Percentiles rank a stretch among this genome's conserved stretches.
Conservation (phyloP, 2,329 filamentous ascomycete genomes). For the Fusarium bulbicola region DNA sequence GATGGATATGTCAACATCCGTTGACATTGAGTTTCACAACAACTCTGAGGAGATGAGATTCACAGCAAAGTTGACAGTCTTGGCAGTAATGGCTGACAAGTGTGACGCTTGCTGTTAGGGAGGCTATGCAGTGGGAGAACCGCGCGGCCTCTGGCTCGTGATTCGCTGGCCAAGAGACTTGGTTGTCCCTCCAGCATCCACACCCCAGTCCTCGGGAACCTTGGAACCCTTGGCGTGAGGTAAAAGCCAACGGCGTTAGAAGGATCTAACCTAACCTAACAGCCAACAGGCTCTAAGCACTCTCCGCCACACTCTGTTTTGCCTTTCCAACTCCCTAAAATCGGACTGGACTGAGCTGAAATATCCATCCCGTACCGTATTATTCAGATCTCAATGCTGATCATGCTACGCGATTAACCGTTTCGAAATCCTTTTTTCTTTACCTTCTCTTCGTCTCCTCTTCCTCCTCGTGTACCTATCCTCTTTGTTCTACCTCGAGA, state of each 20-base stretch:
- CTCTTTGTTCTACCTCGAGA: neutral
- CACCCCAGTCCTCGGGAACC: conserved; percentile 17
- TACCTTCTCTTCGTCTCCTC: neutral
- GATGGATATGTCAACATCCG: conserved; percentile 7
- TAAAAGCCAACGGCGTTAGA: neutral
- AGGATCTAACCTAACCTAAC: neutral
- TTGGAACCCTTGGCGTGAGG: conserved; percentile 20
- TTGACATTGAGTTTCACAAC: conserved; percentile 2
- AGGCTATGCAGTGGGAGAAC: conserved; percentile 29
- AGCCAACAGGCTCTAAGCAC: neutral
- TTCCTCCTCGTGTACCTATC: neutral
- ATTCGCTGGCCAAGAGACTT: conserved; percentile 28
- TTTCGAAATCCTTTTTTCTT: neutral
- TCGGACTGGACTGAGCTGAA: neutral
- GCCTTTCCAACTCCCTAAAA: neutral
- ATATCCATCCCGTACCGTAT: neutral
- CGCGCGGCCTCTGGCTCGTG: conserved; percentile 24
- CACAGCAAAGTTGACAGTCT: neutral
- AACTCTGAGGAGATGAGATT: conserved; percentile 7
- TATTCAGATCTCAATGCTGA: conserved; percentile 16
- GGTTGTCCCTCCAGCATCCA: conserved; percentile 31
- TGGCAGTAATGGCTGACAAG: neutral
- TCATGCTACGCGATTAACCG: conserved; percentile 6
- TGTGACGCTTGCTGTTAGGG: conserved; percentile 5
- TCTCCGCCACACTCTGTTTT: conserved; percentile 34